A percentile compares a stretch with the other conserved stretches of the same genome.
phyloP scores from a whole-genome alignment of 805 yeast genomes.

The Phaffomyces antillensis region DNA sequence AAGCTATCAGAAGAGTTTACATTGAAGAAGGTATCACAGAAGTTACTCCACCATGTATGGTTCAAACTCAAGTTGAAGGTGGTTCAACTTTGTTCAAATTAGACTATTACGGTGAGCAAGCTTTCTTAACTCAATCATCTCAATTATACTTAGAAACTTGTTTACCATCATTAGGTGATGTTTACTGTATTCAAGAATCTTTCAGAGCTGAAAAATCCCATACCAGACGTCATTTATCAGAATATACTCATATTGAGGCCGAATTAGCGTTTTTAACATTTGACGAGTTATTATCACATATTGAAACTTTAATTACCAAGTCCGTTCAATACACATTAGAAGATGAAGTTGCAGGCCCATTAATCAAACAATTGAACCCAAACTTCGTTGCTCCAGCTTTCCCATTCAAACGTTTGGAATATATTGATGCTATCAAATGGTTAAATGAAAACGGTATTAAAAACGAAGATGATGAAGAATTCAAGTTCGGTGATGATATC shows the following conservation, averaged over 20 bases:
- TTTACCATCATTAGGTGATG: slow-evolving; percentile 94
- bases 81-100: slow-evolving; percentile 92
- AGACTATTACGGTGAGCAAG: slow-evolving; percentile 95
- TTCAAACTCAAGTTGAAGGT: slow-evolving; percentile 98
- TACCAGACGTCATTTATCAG: slow-evolving; percentile 95
- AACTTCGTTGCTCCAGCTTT: slow-evolving; percentile 69
- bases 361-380: slow-evolving; percentile 89
- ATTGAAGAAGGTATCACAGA: slow-evolving; percentile 70
- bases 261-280: slow-evolving; percentile 85
- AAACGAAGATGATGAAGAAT: slow-evolving; percentile 90
- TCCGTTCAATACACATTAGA: slow-evolving; percentile 70
- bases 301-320: slow-evolving; percentile 70
- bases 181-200: slow-evolving; percentile 94
- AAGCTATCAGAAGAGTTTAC: slow-evolving; percentile 69
- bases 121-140: slow-evolving; percentile 92
- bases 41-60: slow-evolving; percentile 99
- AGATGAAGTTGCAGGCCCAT: slow-evolving; percentile 89
- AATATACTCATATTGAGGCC: slow-evolving; percentile 94
- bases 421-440: slow-evolving; percentile 90
- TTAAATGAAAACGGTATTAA: slow-evolving; percentile 89
- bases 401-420: slow-evolving; percentile 90
- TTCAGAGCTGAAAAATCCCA: slow-evolving; percentile 99
- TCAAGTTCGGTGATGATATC: slow-evolving; percentile 97
- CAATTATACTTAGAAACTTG: slow-evolving; percentile 96
- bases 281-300: slow-evolving; percentile 78